Percentiles rank a stretch among this genome's conserved stretches.
phyloP scores from a whole-genome alignment of 2,329 filamentous ascomycete species.

The Hypoxylon sp. region DNA sequence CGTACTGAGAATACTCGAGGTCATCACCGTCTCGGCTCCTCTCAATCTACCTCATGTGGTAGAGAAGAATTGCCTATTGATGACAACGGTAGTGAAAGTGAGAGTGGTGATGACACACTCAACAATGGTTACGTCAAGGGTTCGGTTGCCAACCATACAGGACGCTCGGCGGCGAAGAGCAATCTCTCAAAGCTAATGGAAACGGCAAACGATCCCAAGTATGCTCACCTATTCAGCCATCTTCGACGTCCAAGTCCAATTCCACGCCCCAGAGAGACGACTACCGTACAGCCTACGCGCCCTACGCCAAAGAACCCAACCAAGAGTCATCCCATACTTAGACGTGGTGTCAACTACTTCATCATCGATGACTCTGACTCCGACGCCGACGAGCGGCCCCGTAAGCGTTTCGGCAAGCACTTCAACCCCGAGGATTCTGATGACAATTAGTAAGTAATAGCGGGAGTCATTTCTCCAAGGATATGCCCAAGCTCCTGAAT shows the following conservation, averaged over 20 bases:
- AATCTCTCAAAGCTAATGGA: not conserved
- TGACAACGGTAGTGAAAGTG: too few species aligned
- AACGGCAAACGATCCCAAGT: not conserved
- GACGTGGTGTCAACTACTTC: not conserved
- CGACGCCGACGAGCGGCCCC: not conserved
- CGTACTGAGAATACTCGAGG: too few species aligned
- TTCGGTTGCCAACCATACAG: not conserved
- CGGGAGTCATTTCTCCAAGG: too few species aligned
- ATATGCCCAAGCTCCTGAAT: too few species aligned
- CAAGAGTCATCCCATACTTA: not conserved
- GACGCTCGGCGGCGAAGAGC: not conserved
- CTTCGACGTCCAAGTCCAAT: not conserved
- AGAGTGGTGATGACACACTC: not conserved
- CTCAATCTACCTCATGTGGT: too few species aligned
- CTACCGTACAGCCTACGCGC: too few species aligned
- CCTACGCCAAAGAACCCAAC: not conserved
- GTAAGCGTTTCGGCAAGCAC: not conserved
- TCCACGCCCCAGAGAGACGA: not conserved
- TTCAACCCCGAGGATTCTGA: not conserved
- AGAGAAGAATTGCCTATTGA: not conserved
- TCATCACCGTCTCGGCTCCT: too few species aligned
- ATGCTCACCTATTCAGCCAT: not conserved
- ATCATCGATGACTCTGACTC: not conserved
- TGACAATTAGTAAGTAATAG: too few species aligned
- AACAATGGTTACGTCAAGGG: not conserved